Conservation (phyloP, 1,139 yeast genomes). For the Kurtzmaniella natalensis region DNA sequence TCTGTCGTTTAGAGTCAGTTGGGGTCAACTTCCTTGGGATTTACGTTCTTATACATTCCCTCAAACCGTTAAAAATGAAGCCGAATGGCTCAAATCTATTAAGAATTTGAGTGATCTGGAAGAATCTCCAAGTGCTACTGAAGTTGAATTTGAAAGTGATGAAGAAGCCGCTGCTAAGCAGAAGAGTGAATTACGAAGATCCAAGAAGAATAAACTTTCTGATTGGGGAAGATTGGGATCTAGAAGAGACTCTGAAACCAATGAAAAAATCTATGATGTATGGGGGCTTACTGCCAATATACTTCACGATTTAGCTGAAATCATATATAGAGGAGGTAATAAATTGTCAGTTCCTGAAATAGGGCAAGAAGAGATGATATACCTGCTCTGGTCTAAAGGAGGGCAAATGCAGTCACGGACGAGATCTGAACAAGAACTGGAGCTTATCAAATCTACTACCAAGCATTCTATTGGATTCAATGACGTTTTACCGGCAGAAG, state of each 20-base stretch:
- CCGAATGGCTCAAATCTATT: slow-evolving; percentile 57
- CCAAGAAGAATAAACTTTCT: slow-evolving; percentile 13
- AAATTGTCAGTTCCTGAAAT: slow-evolving; percentile 20
- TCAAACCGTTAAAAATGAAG: slow-evolving; percentile 50
- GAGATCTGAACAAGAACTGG: slow-evolving; percentile 33
- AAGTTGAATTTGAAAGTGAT: slow-evolving; percentile 9
- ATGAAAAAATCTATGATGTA: slow-evolving; percentile 56
- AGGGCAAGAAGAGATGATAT: slow-evolving; percentile 67
- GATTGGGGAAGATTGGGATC: slow-evolving; percentile 44
- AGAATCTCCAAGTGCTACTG: neutral
- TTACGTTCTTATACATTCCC: slow-evolving; percentile 61
- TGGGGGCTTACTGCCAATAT: slow-evolving; percentile 95
- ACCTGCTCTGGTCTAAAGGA: slow-evolving; percentile 50
- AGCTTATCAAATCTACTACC: slow-evolving; percentile 30
- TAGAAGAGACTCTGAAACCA: slow-evolving; percentile 32
- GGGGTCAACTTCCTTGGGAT: slow-evolving; percentile 74
- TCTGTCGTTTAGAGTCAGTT: slow-evolving; percentile 37
- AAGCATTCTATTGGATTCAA: slow-evolving; percentile 39
- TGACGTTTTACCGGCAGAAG: slow-evolving; percentile 47
- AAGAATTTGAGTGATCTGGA: slow-evolving; percentile 32
- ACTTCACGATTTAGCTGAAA: slow-evolving; percentile 67
- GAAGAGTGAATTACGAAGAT: slow-evolving; percentile 7
- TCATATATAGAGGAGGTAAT: slow-evolving; percentile 33
- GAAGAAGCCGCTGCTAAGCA: slow-evolving; percentile 9
- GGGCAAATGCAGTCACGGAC: slow-evolving; percentile 34